A percentile compares a stretch with the other conserved stretches of the same genome.
These are phyloP conservation scores for Rubus parviflorus DNA, from an alignment of 306 rosid genomes.

Conservation along the genomic window DNA sequence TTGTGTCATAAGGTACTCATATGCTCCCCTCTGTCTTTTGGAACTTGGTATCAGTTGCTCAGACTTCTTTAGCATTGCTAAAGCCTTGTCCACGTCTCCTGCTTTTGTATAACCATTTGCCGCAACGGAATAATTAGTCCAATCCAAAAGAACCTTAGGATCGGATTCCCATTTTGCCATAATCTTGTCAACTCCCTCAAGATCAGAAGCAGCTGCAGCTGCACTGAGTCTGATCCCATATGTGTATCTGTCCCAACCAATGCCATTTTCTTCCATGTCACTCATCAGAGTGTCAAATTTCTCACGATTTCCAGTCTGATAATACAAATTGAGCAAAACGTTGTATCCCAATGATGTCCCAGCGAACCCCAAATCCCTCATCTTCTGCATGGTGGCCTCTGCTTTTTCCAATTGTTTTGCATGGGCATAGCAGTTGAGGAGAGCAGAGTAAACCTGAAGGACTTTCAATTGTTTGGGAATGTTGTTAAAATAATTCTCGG, in stretches of 20 bases:
- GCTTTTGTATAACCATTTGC: conserved; percentile 24
- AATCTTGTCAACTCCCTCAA: conserved; percentile 21
- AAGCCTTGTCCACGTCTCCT: conserved; percentile 18
- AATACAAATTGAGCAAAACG: conserved; percentile 26
- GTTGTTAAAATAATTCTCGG: conserved; percentile 35
- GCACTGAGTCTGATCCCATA: conserved; percentile 20
- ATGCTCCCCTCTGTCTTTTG: conserved; percentile 1
- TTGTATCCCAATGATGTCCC: conserved; percentile 9
- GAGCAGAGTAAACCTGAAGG: conserved; percentile 20
- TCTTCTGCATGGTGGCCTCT: conserved; percentile 28
- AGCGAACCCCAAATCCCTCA: conserved; percentile 26
- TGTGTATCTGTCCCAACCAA: conserved; percentile 10
- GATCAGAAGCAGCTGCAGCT: conserved; percentile 22
- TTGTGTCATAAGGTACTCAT: conserved; percentile 20
- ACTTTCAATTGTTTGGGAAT: conserved; percentile 21
- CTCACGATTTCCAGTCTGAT: conserved; percentile 16
- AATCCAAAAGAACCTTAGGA: not conserved
- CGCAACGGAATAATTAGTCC: conserved; percentile 3
- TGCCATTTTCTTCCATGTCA: conserved; percentile 31
- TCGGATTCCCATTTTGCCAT: conserved; percentile 5
- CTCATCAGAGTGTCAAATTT: conserved; percentile 22
- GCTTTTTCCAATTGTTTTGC: conserved; percentile 28
- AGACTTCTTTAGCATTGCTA: conserved; percentile 25
- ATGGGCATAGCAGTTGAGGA: conserved; percentile 27
- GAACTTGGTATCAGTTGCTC: conserved; percentile 15